Evolutionary conservation across 768 basidiomycete genomes (phyloP).

Genomic region (Phallus indusiatus): DNA sequence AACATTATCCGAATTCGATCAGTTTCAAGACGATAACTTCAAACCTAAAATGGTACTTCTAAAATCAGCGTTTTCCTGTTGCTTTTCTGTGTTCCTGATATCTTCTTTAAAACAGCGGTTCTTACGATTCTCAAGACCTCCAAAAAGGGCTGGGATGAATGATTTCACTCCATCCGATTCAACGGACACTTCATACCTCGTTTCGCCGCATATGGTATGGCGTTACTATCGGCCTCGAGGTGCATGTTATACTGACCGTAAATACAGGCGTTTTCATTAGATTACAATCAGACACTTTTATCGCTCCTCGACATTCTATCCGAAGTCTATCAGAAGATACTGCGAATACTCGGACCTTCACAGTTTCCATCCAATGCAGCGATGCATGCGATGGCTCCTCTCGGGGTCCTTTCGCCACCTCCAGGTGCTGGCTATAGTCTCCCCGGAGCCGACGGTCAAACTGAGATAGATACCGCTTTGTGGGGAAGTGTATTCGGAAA

Average conservation of each 20-base stretch:
- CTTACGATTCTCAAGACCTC: constrained; percentile 43
- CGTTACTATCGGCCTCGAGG: background rate
- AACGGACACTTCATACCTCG: constrained; percentile 58
- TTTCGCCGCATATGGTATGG: constrained; percentile 66
- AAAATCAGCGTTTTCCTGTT: constrained; percentile 10
- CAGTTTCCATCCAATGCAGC: constrained; percentile 45
- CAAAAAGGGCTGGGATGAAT: constrained; percentile 45
- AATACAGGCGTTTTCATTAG: constrained; percentile 70
- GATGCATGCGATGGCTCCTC: constrained; percentile 62
- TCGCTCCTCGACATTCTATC: constrained; percentile 85
- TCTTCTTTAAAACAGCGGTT: constrained; percentile 32
- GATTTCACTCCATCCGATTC: constrained; percentile 50
- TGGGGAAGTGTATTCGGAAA: constrained; percentile 62
- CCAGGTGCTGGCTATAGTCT: constrained; percentile 80
- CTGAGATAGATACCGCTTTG: constrained; percentile 41
- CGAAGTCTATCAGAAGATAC: constrained; percentile 83
- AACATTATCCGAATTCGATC: constrained; percentile 69
- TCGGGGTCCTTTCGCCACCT: constrained; percentile 66
- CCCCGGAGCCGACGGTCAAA: constrained; percentile 33
- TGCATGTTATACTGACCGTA: constrained; percentile 4
- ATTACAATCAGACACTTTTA: constrained; percentile 83
- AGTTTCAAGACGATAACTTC: constrained; percentile 60
- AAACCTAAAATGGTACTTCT: constrained; percentile 63
- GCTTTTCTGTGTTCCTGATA: background rate
- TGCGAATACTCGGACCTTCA: constrained; percentile 73